Evolutionary conservation across 352 stramenopile genomes (phyloP).

Genomic region (Phytophthora pistaciae): DNA sequence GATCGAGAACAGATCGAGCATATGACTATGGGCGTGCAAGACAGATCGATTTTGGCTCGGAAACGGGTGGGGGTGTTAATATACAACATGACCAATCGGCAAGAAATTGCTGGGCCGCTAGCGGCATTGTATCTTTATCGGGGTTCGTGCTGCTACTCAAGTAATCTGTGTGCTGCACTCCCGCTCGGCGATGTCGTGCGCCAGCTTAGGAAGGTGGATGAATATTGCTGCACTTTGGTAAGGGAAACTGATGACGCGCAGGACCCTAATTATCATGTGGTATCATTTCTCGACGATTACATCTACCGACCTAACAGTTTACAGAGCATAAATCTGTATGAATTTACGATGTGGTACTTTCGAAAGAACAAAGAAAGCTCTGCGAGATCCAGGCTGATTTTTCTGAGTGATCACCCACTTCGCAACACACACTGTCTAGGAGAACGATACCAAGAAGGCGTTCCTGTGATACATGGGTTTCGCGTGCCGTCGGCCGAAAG

Average conservation of each 20-base stretch:
- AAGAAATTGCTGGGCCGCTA: not conserved
- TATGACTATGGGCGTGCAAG: not conserved
- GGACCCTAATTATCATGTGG: not conserved
- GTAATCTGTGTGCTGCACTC: not conserved
- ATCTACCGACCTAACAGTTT: not conserved
- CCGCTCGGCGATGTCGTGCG: not conserved
- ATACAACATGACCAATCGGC: not conserved
- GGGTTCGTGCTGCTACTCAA: not conserved
- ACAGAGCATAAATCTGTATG: not conserved
- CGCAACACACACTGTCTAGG: not conserved
- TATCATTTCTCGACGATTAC: slow-evolving; percentile 9
- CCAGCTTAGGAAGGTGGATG: not conserved
- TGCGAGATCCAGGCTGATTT: not conserved
- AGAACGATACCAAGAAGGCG: not conserved
- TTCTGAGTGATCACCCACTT: not conserved
- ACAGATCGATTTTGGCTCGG: not conserved
- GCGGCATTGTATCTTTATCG: not conserved
- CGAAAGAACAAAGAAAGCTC: not conserved
- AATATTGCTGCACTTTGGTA: not conserved
- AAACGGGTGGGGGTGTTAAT: slow-evolving; percentile 2
- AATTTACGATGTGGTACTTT: slow-evolving; percentile 8
- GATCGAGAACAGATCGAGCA: not conserved
- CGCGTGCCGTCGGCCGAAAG: not conserved
- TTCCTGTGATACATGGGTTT: slow-evolving; percentile 1
- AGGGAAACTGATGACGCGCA: not conserved